Evolutionary conservation across 2,329 filamentous ascomycete genomes (phyloP).

Genomic region (Fusarium sp.): DNA sequence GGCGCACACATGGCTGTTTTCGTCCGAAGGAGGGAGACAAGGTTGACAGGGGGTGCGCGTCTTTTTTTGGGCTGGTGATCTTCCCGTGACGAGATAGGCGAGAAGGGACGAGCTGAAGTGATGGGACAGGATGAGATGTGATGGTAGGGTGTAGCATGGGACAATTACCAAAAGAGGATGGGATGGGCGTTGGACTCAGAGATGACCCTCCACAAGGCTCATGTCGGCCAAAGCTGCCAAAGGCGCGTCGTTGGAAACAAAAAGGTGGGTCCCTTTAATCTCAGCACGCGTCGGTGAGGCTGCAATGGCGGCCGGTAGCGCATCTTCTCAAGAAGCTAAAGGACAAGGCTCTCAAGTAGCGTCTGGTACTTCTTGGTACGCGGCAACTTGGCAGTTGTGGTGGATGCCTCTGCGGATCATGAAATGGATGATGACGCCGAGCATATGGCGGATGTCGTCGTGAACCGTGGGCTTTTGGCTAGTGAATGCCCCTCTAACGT

Average conservation of each 20-base stretch:
- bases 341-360: conserved; percentile 20
- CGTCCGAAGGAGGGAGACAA: conserved; percentile 17
- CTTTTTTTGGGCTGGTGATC: conserved; percentile 40
- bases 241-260: conserved; percentile 29
- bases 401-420: conserved; percentile 5
- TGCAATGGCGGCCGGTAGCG: conserved; percentile 33
- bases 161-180: conserved; percentile 4
- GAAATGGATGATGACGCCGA: conserved; percentile 1
- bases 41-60: conserved; percentile 33
- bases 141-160: conserved; percentile 9
- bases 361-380: conserved; percentile 23
- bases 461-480: conserved; percentile 24
- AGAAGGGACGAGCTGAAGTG: conserved; percentile 34
- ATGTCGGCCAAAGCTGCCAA: conserved; percentile 17
- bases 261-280: conserved; percentile 40
- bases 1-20: conserved; percentile 15
- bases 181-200: conserved; percentile 2
- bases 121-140: conserved; percentile 10
- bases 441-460: background rate
- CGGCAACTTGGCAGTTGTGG: background rate
- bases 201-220: conserved; percentile 1
- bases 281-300: conserved; percentile 43
- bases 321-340: conserved; percentile 28
- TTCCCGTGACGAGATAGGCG: conserved; percentile 46
- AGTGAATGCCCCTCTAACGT: background rate